These are phyloP conservation scores for Suhomyces maxii DNA, from an alignment of 1,139 yeast species.

Conservation along the genomic window DNA sequence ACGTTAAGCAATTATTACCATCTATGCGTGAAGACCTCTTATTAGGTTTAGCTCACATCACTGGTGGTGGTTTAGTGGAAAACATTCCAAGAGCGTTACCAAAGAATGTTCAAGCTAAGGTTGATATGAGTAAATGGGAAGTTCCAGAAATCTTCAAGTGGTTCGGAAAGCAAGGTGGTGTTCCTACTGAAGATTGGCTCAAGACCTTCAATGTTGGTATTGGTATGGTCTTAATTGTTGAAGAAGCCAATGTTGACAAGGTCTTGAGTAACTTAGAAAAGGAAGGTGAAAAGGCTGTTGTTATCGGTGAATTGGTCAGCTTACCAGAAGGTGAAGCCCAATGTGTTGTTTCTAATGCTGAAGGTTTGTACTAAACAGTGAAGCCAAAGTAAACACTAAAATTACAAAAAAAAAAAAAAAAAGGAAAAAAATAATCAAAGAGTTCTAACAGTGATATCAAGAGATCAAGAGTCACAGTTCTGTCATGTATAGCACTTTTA, in stretches of 20 bases:
- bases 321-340: slow-evolving; percentile 56
- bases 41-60: slow-evolving; percentile 92
- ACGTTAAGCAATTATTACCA: slow-evolving; percentile 85
- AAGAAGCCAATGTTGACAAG: slow-evolving; percentile 56
- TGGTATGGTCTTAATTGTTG: slow-evolving; percentile 93
- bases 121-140: slow-evolving; percentile 79
- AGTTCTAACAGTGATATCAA: too few species aligned
- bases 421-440: background rate
- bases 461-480: too few species aligned
- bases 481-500: too few species aligned
- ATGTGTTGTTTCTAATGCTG: slow-evolving; percentile 67
- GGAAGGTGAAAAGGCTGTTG: slow-evolving; percentile 75
- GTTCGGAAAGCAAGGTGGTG: slow-evolving; percentile 90
- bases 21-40: slow-evolving; percentile 67
- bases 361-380: slow-evolving; percentile 50
- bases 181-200: slow-evolving; percentile 78
- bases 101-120: slow-evolving; percentile 68
- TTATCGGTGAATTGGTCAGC: slow-evolving; percentile 71
- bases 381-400: background rate
- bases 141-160: slow-evolving; percentile 89
- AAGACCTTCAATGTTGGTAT: slow-evolving; percentile 95
- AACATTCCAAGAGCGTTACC: slow-evolving; percentile 96
- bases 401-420: background rate
- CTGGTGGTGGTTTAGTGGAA: slow-evolving; percentile 98
- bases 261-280: slow-evolving; percentile 54